Base-by-base conservation (phyloP, 495 filamentous ascomycete species). In the Aspergillus hancockii region DNA sequence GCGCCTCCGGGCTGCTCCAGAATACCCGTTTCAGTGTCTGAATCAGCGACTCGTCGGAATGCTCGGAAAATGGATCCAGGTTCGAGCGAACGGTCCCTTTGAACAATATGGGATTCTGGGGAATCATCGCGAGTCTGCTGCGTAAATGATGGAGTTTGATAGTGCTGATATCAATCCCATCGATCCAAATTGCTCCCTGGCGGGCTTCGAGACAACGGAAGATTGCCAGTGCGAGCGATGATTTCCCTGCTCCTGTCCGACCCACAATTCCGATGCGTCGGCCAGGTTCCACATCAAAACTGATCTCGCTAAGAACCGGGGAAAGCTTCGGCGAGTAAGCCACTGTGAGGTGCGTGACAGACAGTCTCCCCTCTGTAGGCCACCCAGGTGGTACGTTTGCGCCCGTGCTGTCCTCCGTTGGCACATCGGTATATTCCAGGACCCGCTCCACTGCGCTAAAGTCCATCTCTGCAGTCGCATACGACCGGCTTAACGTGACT, bases 371-470 rank as follows among this genome's bases (percentile, higher is more conserved):
- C 61, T 88, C 81, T 16, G 81, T 80, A 0, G 88, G 88, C 88
- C 88, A 91, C 10, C 80, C 80, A 7, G 86, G 85, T 0, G 87
- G 87, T 0, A 83, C 77, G 32, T 76, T 77, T 1, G 69, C 75
- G 9, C 59, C 67, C 14, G 21, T 52, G 6, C 83, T 74, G 32
- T 78, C 71, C 66, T 92, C 89, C 1, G 80, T 89, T 0, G 78
- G 72, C 1, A 91, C 65, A 16, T 84, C 78, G 1, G 83, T 79
- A 63, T 90, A 92, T 68, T 91, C 89, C 7, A 90, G 74, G 43
- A 91, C 84, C 31, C 89, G 74, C 69, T 91, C 89, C 3, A 85
- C 83, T 19, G 85, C 80, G 55, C 91, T 91, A 85, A 92, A 89
- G 59, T 85, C 82, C 6, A 90, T 70, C 63, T 92, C 89, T 1